These are phyloP conservation scores for Jamesozyma spencerorum DNA, from an alignment of 805 yeast species.

Conservation along the genomic window DNA sequence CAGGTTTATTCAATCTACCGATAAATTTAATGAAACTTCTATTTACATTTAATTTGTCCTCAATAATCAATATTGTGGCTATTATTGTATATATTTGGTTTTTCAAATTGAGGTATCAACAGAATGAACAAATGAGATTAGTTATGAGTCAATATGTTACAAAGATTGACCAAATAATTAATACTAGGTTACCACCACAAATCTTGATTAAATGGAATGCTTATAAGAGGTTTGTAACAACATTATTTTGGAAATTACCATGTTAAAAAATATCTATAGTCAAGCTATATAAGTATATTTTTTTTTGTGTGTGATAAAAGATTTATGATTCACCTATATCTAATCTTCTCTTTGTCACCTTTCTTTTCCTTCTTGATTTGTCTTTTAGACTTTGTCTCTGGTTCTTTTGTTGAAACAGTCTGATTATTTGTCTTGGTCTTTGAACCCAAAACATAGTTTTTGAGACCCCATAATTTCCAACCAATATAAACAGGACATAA, in stretches of 20 bases:
- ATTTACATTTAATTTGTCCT: constrained; percentile 21
- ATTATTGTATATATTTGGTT: constrained; percentile 43
- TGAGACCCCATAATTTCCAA: constrained; percentile 32
- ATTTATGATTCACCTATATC: constrained; percentile 19
- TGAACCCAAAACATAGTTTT: constrained; percentile 19
- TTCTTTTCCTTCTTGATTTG: constrained; percentile 34
- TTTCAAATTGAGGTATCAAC: constrained; percentile 51
- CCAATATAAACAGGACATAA: constrained; percentile 33
- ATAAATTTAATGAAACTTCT: constrained; percentile 33
- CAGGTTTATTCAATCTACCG: constrained; percentile 33
- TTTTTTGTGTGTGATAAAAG: too few relatives aligned
- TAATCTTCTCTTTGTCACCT: constrained; percentile 31
- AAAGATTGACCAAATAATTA: constrained; percentile 32
- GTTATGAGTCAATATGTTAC: constrained; percentile 40
- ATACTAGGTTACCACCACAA: constrained; percentile 34
- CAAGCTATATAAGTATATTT: constrained; percentile 1
- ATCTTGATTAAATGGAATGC: constrained; percentile 16
- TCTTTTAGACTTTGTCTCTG: constrained; percentile 32
- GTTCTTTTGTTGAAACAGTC: constrained; percentile 3
- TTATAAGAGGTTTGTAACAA: constrained; percentile 13
- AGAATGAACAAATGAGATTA: constrained; percentile 45
- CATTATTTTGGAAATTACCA: constrained; percentile 13
- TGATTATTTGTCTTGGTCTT: neutral
- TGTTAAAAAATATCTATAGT: neutral
- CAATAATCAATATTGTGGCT: constrained; percentile 31